These are phyloP conservation scores for Neofusicoccum ribis DNA, from an alignment of 2,329 filamentous ascomycete species.

Conservation along the genomic window DNA sequence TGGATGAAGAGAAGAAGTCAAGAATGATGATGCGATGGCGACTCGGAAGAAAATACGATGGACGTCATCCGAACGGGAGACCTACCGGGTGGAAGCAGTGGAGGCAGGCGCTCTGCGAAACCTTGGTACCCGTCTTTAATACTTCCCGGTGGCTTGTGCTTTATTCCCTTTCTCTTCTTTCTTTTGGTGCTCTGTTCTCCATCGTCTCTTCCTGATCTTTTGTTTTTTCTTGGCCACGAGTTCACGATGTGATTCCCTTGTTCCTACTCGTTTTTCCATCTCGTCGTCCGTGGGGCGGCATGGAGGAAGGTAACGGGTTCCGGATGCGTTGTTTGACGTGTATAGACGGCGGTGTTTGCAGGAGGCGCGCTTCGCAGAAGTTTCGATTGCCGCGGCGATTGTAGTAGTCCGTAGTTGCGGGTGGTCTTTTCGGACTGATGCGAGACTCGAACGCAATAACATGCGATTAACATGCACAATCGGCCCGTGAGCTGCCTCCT, in stretches of 20 bases:
- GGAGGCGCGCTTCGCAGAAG: background rate
- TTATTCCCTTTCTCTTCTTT: background rate
- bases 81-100: conserved; percentile 2
- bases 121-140: conserved; percentile 11
- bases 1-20: background rate
- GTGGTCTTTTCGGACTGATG: background rate
- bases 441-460: background rate
- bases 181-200: background rate
- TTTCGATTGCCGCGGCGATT: background rate
- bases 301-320: background rate
- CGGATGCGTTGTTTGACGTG: background rate
- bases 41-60: conserved; percentile 6
- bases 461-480: background rate
- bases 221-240: conserved; percentile 13
- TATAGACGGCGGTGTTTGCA: background rate
- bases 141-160: background rate
- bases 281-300: background rate
- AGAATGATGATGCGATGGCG: background rate
- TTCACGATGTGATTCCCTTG: conserved; percentile 20
- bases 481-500: background rate
- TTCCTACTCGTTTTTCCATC: background rate
- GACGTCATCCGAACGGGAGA: background rate
- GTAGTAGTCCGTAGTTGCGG: background rate
- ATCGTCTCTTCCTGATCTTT: background rate
- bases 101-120: conserved; percentile 19